Conservation (phyloP, 257 asterid genomes). For the Fraxinus excelsior region DNA sequence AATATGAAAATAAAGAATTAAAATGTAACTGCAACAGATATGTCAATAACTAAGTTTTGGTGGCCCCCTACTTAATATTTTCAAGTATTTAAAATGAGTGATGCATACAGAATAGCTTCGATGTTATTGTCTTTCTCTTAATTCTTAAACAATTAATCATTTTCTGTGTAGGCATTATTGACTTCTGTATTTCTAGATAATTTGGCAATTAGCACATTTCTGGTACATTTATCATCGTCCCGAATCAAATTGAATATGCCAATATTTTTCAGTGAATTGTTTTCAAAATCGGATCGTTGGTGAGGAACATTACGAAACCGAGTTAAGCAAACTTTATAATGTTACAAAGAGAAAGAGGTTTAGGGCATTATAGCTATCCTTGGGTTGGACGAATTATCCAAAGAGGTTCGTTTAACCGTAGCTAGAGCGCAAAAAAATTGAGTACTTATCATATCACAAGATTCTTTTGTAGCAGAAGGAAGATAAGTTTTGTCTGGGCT, state of each 20-base stretch:
- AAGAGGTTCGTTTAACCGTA: no score
- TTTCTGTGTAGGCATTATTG: not conserved
- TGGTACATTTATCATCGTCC: not conserved
- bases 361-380: no score
- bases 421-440: no score
- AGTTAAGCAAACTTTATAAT: no score
- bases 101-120: not conserved
- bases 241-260: conserved; percentile 9
- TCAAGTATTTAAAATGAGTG: not conserved
- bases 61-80: not conserved
- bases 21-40: not conserved
- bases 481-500: no score
- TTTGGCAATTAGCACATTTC: not conserved
- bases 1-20: not conserved
- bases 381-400: no score
- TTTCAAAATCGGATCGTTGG: no score
- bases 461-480: no score
- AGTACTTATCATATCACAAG: no score
- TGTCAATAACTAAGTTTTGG: not conserved
- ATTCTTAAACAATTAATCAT: not conserved
- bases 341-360: no score
- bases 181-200: not conserved
- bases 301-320: no score
- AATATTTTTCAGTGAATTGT: not conserved
- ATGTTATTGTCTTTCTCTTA: not conserved